phyloP scores from a whole-genome alignment of 2,329 filamentous ascomycete genomes.

The Aspergillus ustus region DNA sequence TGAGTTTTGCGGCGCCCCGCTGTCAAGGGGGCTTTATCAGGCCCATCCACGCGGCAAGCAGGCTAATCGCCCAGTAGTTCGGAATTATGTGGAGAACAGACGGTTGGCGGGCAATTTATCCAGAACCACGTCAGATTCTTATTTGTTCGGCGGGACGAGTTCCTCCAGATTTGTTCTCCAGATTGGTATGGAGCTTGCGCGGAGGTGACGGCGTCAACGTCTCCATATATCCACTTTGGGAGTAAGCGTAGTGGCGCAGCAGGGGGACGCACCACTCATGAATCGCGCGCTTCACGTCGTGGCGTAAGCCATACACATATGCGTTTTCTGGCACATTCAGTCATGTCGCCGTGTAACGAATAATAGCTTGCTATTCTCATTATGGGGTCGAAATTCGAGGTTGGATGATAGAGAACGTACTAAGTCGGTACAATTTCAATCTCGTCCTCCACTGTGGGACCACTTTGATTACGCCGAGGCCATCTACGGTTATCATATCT shows the following conservation, averaged over 20 bases:
- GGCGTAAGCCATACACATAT: neutral
- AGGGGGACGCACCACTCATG: neutral
- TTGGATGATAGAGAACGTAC: conserved; percentile 16
- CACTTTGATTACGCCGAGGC: neutral
- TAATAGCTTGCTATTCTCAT: neutral
- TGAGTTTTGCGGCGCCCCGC: neutral
- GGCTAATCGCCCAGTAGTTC: neutral
- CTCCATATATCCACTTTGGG: neutral
- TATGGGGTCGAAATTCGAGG: conserved; percentile 7
- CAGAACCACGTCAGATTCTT: neutral
- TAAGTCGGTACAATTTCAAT: neutral
- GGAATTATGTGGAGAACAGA: neutral
- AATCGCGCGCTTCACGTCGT: neutral
- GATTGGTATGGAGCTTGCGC: neutral
- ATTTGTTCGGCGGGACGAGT: neutral
- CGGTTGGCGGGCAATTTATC: neutral
- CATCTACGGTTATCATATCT: neutral
- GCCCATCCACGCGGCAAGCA: neutral
- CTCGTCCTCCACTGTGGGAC: neutral
- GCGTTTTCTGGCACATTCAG: neutral
- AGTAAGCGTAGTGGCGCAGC: neutral
- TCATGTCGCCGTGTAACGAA: too few relatives aligned
- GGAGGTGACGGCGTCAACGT: neutral
- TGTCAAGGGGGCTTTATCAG: neutral
- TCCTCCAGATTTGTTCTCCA: neutral